Evolutionary conservation across 148 eudicot species (phyloP).

Genomic region (Limonium bicolor): DNA sequence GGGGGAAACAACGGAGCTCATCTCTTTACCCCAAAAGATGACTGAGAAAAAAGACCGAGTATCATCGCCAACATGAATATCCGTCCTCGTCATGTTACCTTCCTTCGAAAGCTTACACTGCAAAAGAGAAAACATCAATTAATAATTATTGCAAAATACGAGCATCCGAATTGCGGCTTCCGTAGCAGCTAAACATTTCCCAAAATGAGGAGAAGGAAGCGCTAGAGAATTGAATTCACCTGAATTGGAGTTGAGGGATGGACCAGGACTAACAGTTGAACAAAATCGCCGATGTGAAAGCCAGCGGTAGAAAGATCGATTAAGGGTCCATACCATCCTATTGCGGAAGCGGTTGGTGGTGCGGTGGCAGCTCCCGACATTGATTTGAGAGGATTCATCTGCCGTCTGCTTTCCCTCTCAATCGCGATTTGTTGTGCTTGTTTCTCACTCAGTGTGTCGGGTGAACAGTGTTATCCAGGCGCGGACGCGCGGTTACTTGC

Average conservation of each 20-base stretch:
- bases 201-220: no score
- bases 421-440: no score
- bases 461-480: no score
- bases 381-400: no score
- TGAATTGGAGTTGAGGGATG: slow-evolving; percentile 53
- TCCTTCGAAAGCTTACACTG: slow-evolving; percentile 50
- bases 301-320: slow-evolving; percentile 52
- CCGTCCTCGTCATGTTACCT: slow-evolving; percentile 47
- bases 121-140: not conserved
- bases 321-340: slow-evolving; percentile 77
- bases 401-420: no score
- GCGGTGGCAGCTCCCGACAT: no score
- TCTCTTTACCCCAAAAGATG: slow-evolving; percentile 56
- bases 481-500: no score
- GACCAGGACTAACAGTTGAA: slow-evolving; percentile 61
- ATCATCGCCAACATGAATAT: slow-evolving; percentile 77
- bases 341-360: slow-evolving; percentile 42
- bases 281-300: slow-evolving; percentile 50
- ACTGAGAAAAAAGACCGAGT: slow-evolving; percentile 54
- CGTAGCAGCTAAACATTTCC: not conserved
- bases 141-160: not conserved
- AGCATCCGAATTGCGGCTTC: not conserved
- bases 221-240: slow-evolving; percentile 16
- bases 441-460: no score
- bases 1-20: slow-evolving; percentile 33